Conservation (phyloP, 768 basidiomycete genomes). For the Podaxis sp. region DNA sequence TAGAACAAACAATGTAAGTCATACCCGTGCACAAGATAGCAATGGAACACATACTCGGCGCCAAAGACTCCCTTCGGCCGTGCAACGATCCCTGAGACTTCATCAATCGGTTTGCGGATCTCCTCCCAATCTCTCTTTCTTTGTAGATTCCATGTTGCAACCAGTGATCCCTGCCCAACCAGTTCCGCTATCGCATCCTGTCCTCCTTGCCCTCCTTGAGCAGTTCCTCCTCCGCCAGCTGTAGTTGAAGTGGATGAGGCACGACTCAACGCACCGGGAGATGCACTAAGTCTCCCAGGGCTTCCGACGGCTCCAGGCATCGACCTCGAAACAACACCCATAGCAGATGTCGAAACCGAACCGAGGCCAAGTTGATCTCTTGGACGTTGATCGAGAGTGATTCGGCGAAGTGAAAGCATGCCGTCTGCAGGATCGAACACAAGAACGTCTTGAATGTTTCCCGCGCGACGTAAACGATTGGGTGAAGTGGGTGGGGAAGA, state of each 20-base stretch:
- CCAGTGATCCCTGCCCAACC: constrained; percentile 33
- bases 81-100: neutral
- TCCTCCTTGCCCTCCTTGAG: neutral
- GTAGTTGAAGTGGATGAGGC: constrained; percentile 31
- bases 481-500: constrained; percentile 27
- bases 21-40: constrained; percentile 5
- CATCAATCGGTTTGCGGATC: constrained; percentile 38
- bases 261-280: constrained; percentile 33
- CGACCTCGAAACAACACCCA: constrained; percentile 58
- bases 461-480: constrained; percentile 32
- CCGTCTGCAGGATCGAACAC: constrained; percentile 65
- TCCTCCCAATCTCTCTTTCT: constrained; percentile 53
- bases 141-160: constrained; percentile 69
- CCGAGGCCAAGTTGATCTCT: constrained; percentile 26
- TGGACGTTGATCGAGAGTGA: constrained; percentile 42
- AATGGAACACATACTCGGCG: constrained; percentile 34
- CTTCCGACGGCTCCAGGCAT: constrained; percentile 49
- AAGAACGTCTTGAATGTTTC: constrained; percentile 64
- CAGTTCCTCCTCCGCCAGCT: constrained; percentile 9
- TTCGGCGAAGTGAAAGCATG: constrained; percentile 52
- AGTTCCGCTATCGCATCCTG: constrained; percentile 33
- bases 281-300: neutral
- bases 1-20: constrained; percentile 26
- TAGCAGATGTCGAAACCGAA: constrained; percentile 29
- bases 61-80: constrained; percentile 17